phyloP scores from a whole-genome alignment of 306 rosid genomes.

The Inga leiocalycina region DNA sequence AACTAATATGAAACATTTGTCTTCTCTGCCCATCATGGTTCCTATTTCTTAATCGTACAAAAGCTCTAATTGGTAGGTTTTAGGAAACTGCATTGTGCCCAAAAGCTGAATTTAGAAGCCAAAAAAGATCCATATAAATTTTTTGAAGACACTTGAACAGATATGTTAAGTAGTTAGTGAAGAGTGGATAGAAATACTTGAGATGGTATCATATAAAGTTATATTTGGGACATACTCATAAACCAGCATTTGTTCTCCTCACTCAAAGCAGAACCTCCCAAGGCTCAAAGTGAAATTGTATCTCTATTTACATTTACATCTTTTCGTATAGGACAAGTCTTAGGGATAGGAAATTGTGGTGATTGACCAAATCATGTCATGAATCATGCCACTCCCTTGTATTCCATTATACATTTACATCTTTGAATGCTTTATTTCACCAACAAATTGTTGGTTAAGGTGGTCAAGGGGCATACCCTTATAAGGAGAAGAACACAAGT shows the following conservation, averaged over 20 bases:
- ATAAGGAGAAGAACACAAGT: too few species aligned
- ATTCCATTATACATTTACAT: too few species aligned
- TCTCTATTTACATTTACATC: background rate
- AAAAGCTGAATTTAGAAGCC: background rate
- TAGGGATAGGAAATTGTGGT: background rate
- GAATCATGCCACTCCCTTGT: background rate
- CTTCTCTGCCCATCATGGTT: too few species aligned
- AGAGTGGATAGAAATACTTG: constrained; percentile 36
- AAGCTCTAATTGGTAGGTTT: background rate
- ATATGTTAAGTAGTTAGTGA: background rate
- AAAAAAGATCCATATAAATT: background rate
- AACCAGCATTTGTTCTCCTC: constrained; percentile 64
- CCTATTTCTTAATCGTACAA: background rate
- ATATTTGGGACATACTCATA: constrained; percentile 64
- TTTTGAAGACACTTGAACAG: background rate
- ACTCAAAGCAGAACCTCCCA: constrained; percentile 67
- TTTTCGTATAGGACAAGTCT: background rate
- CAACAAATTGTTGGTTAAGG: too few species aligned
- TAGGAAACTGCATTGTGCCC: background rate
- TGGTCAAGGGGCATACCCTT: too few species aligned
- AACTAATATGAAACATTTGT: too few species aligned
- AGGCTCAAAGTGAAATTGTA: constrained; percentile 33
- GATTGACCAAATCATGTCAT: background rate
- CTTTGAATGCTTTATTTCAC: too few species aligned
- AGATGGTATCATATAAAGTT: constrained; percentile 44